Evolutionary conservation across 2,329 filamentous ascomycete species (phyloP), one percentile per base, ranked within the genome.

Genomic region (Aureobasidium sp.): DNA sequence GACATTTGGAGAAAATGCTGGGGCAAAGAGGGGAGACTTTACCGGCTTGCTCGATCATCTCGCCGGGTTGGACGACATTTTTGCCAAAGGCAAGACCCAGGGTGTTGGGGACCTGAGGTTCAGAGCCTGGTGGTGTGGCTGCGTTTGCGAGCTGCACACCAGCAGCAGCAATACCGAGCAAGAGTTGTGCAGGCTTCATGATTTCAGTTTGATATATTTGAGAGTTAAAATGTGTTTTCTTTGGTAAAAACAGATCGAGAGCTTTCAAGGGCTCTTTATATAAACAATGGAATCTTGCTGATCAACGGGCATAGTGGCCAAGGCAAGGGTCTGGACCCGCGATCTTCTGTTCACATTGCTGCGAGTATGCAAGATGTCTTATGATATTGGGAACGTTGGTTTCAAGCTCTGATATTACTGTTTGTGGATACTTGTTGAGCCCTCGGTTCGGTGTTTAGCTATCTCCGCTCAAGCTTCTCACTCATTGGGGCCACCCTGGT

Each of bases 161-260:
- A 47, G 31, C 40, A 19, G 54, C 54, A 47, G 40, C 54, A 22
- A 58, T 27, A 33, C 29, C 54, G 14, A 47, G 19, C 2, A 58
- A 44, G 1, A 47, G 2, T 58, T 58, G 54, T 17, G 54, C 47
- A 17, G 54, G n/a, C 54, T 58, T 58, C 54, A 54, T 44, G 11
- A 33, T 58, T 44, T 2, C 12, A 29, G 19, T 14, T 42, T 22
- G 5, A 24, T 27, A 29, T 27, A 31, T 17, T 8, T 29, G 14
- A 39, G 42, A 14, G 19, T 44, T 44, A 24, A 7, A 6, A 44
- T n/a, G n/a, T n/a, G 9, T 22, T 42, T 14, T 14, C 40, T 24
- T 14, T 39, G 35, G 15, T 17, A 17, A 15, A 17, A 15, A 17
- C 3, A 44, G 22, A 12, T 44, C 22, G 40, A 5, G 22, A 44